Evolutionary conservation across 78 protist genomes (phyloP), one percentile per base, ranked within the genome.

Genomic region (Anaeramoeba ignava): DNA sequence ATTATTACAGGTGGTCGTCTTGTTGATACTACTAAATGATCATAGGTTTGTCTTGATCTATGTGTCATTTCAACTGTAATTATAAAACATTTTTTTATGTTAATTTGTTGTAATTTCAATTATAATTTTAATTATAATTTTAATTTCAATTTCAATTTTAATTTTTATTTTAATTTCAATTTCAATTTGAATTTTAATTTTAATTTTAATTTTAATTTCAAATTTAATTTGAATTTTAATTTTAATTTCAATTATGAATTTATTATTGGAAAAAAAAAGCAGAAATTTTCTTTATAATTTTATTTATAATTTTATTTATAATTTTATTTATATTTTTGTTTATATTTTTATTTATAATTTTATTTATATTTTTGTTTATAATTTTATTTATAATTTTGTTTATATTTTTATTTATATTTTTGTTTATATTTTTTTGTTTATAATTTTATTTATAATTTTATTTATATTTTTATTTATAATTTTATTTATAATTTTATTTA

Each of bases 181-280:
- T n/a, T 68, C n/a, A 68, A n/a, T 33, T 33, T 68, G 78, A 68
- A n/a, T 68, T n/a, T n/a, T 33, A 33, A 33, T n/a, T n/a, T 33
- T 33, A 68, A 68, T 33, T 68, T n/a, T n/a, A 68, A 68, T 68
- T 68, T 68, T 68, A 33, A n/a, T 68, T 68, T n/a, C 31, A 33
- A n/a, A 33, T 68, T n/a, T 68, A 68, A 68, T n/a, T 68, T 68
- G 78, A n/a, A 68, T 68, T 68, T 68, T 68, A 33, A 68, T 68
- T 68, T n/a, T 68, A 33, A n/a, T 68, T 68, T n/a, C 31, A n/a
- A 68, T 68, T 68, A n/a, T n/a, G 31, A n/a, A 33, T 68, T n/a
- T n/a, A 68, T n/a, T 68, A n/a, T 68, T 33, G n/a, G n/a, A 33
- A 68, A 68, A 33, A 33, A n/a, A 68, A 33, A n/a, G 41, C 41